Evolutionary conservation across 176 grass and related monocot genomes (phyloP), one percentile per base, ranked within the genome.

Genomic region (Triticum turgidum): DNA sequence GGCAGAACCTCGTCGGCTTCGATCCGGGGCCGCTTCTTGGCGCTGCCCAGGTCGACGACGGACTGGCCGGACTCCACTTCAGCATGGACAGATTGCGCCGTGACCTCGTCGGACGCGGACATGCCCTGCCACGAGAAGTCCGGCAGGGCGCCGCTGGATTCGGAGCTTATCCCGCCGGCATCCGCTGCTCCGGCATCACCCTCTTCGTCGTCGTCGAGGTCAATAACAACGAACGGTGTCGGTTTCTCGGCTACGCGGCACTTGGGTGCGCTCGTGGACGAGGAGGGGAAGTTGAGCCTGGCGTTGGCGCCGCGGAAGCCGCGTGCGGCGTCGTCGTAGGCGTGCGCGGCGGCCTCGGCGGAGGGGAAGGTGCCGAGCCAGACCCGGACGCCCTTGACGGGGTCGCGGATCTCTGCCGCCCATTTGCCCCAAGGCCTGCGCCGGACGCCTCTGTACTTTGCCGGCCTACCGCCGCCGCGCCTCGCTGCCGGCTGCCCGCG

Each of bases 381-480:
- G 90, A 98, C 87, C 14, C 90, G 85, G 63, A 91, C 83, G 29
- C 95, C 95, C 75, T 88, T 82, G 79, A 82, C 39, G 21, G 90
- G 92, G 84, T 94, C 90, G 37, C 90, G 90, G 25, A 97, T 91
- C 88, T 97, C 95, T 12, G 92, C 95, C 49, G 89, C 92, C 95
- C 95, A 94, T 64, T 94, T 97, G 3, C 95, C 95, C 85, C 87
- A 92, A 17, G 92, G 91, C 24, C 95, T 80, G 27, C 82, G 92
- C 11, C 95, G 88, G 5, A 94, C 82, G 29, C 92, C 92, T 9
- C 63, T 45, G 79, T 79, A 92, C 83, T 35, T 12, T 14, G 66
- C 54, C 5, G 32, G 22, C 30, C 49, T 52, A 52, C 7, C 29
- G 21, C 13, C 54, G 2, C n/a, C 2, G 49, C 13, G 13, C 15